Evolutionary conservation across 208 protist species (phyloP).

Genomic region (Leishmania guyanensis): DNA sequence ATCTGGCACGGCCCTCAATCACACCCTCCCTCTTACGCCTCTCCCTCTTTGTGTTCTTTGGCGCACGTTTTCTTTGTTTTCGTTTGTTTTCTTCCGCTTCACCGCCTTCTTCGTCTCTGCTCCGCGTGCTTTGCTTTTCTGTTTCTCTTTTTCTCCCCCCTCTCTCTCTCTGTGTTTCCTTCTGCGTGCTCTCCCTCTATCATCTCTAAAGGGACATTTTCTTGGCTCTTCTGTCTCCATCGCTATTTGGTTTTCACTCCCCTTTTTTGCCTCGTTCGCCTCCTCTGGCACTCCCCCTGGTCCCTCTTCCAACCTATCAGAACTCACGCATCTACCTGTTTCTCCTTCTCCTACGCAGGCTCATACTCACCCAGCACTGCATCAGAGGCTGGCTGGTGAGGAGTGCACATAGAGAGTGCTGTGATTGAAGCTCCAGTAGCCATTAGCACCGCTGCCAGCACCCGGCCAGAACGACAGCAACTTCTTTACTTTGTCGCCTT

Average conservation of each 20-base stretch:
- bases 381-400: background rate
- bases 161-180: background rate
- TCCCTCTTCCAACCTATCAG: background rate
- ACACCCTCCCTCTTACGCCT: background rate
- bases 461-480: background rate
- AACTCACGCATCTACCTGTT: background rate
- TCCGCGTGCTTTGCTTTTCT: background rate
- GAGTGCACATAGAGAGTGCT: background rate
- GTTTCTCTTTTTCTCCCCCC: background rate
- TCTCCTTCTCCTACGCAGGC: background rate
- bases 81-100: background rate
- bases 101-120: background rate
- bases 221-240: background rate
- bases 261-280: background rate
- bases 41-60: background rate
- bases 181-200: background rate
- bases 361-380: background rate
- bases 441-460: background rate
- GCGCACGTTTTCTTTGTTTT: background rate
- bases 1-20: background rate
- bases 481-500: background rate
- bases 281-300: background rate
- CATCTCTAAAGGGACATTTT: background rate
- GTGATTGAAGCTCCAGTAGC: background rate
- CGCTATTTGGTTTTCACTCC: background rate